These are phyloP conservation scores for Botrytis deweyae DNA, from an alignment of 2,329 filamentous ascomycete genomes.

Conservation along the genomic window DNA sequence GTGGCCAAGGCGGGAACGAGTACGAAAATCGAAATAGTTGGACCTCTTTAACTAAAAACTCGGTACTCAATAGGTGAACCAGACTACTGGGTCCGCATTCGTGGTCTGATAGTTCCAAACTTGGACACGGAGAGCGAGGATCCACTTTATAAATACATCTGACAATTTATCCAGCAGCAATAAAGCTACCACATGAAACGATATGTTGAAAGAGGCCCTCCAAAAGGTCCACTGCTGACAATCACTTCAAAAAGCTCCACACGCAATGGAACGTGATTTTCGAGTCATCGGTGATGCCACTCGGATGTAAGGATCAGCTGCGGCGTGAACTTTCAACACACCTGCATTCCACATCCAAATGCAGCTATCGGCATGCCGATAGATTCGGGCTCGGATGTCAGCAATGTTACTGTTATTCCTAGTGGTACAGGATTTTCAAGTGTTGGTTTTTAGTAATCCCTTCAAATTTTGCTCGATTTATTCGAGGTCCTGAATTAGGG, in stretches of 20 bases:
- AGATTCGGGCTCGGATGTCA: neutral
- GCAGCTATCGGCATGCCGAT: neutral
- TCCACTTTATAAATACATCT: neutral
- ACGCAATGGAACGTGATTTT: neutral
- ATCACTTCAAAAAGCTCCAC: neutral
- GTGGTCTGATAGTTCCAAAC: neutral
- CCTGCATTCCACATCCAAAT: neutral
- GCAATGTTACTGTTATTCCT: neutral
- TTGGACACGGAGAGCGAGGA: neutral
- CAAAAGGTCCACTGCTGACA: neutral
- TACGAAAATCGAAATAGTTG: neutral
- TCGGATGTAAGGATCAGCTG: neutral
- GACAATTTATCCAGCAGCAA: neutral
- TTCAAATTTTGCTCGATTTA: neutral
- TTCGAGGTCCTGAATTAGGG: neutral
- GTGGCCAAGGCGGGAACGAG: neutral
- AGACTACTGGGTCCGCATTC: neutral
- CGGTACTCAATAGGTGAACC: neutral
- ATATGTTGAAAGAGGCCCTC: neutral
- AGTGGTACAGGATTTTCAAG: neutral
- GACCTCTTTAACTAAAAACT: neutral
- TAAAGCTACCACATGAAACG: neutral
- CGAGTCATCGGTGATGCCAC: neutral
- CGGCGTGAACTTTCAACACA: neutral
- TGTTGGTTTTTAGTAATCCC: neutral